Evolutionary conservation across 2,329 filamentous ascomycete species (phyloP).

Genomic region (Claviceps sorghi): DNA sequence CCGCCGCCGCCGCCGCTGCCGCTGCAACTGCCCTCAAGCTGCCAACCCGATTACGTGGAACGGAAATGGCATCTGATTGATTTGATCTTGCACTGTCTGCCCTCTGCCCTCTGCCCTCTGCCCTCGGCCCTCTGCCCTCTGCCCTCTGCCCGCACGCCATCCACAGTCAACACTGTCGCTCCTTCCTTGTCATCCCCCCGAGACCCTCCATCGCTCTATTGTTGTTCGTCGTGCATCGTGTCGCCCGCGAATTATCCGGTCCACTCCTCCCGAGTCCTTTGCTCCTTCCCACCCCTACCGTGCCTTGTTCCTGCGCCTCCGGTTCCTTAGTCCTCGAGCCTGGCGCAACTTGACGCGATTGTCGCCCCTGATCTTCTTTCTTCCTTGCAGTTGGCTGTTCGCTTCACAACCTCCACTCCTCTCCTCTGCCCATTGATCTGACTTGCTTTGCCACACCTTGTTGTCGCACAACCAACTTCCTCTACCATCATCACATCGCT

Average conservation of each 20-base stretch:
- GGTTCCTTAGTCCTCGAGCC: background rate
- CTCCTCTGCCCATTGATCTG: background rate
- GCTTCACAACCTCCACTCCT: background rate
- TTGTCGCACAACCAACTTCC: background rate
- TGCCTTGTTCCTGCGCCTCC: background rate
- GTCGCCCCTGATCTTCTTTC: background rate
- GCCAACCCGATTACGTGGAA: too few relatives aligned
- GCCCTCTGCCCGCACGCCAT: too few relatives aligned
- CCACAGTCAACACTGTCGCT: background rate
- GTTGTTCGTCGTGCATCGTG: background rate
- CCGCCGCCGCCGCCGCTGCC: too few relatives aligned
- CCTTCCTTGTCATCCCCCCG: background rate
- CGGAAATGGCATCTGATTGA: background rate
- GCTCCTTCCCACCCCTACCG: too few relatives aligned
- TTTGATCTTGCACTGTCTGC: background rate
- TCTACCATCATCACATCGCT: background rate
- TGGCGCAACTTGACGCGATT: background rate
- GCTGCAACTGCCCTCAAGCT: too few relatives aligned
- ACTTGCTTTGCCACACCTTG: background rate
- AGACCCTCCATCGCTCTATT: too few relatives aligned
- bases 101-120: too few relatives aligned
- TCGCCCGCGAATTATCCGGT: background rate
- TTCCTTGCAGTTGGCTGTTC: background rate
- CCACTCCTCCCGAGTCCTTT: background rate
- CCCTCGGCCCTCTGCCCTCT: too few relatives aligned